Evolutionary conservation across 2,329 filamentous ascomycete genomes (phyloP).

Genomic region (Orbilia blumenaviensis): DNA sequence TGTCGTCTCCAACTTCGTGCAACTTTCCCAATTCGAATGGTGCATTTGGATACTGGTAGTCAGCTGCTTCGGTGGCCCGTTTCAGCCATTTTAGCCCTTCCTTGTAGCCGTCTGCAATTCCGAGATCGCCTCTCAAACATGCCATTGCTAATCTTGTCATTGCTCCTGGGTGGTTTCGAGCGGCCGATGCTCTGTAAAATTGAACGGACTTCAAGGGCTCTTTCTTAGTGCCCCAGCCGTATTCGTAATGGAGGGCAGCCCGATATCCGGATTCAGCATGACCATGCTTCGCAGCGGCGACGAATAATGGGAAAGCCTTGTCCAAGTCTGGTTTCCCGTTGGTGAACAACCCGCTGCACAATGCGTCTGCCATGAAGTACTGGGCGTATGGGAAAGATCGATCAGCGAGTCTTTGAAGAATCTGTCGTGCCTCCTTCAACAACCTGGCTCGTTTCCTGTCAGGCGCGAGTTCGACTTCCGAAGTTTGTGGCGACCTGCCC

Average conservation of each 20-base stretch:
- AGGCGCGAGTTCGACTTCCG: conserved; percentile 63
- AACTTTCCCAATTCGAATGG: conserved; percentile 89
- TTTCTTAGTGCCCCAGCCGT: conserved; percentile 93
- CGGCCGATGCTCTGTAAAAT: conserved; percentile 87
- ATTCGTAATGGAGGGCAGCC: conserved; percentile 93
- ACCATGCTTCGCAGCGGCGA: conserved; percentile 93
- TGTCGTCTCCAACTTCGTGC: conserved; percentile 92
- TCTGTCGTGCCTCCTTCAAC: conserved; percentile 85
- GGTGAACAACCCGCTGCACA: conserved; percentile 91
- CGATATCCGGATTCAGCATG: conserved; percentile 96
- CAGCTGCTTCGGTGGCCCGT: conserved; percentile 86
- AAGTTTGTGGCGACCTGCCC: conserved; percentile 56
- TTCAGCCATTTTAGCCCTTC: conserved; percentile 98
- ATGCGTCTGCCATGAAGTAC: conserved; percentile 95
- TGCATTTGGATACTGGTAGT: conserved; percentile 88
- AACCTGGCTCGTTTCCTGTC: conserved; percentile 72
- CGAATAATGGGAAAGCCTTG: conserved; percentile 88
- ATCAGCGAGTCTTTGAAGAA: conserved; percentile 85
- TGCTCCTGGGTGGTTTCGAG: conserved; percentile 93
- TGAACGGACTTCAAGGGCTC: conserved; percentile 92
- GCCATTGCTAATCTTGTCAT: conserved; percentile 92
- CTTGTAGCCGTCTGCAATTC: conserved; percentile 80
- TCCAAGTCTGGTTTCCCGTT: conserved; percentile 94
- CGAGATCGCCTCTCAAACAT: conserved; percentile 87
- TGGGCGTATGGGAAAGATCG: conserved; percentile 95